Base-by-base conservation (phyloP, 2,329 filamentous ascomycete genomes). In the Colletotrichum agaves region DNA sequence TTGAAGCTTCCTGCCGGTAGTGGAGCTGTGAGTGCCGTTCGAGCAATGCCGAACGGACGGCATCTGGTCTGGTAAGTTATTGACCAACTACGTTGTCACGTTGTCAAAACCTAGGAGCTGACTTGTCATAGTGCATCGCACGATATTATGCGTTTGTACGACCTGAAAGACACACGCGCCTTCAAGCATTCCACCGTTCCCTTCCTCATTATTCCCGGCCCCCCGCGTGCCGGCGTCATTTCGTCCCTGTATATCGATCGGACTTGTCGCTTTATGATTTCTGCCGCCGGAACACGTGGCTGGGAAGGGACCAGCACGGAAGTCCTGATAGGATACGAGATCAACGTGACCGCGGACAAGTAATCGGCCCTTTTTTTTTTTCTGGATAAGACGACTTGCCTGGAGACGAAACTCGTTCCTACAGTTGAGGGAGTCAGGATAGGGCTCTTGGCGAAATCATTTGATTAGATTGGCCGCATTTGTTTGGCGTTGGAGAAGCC, bases 191-290 rank as follows among this genome's bases (percentile, higher is more conserved):
- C 93, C 0, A 90, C 91, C 0, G 93, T 97, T 0, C 96, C 96
- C 0, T 99, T 98, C 78, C 86, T 97, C n/a, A 98, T 99, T 72
- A 91, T 99, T 23, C 96, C 96, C 0, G 96, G 96, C 0, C 96
- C 88, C 0, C 88, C 88, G 0, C 78, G 93, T 15, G 94, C 94
- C 0, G 95, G 95, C 49, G 93, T 97, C 46, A 95, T 98, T 46
- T 93, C 91, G 0, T 90, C 91, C 68, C 81, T 98, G 10, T 96
- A 95, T 74, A 85, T 98, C 52, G 96, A 99, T 77, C 92, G 92
- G 4, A 92, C 93, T 0, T 95, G 93, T 76, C 87, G 90, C 17
- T 98, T 94, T 76, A 95, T 99, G 91, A 87, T 99, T 37, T 95
- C 93, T 2, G 93, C 93, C 0, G 94, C 93, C 4, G 96, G 96